phyloP scores from a whole-genome alignment of 164 flowering plant species.

The Liriodendron chinense region DNA sequence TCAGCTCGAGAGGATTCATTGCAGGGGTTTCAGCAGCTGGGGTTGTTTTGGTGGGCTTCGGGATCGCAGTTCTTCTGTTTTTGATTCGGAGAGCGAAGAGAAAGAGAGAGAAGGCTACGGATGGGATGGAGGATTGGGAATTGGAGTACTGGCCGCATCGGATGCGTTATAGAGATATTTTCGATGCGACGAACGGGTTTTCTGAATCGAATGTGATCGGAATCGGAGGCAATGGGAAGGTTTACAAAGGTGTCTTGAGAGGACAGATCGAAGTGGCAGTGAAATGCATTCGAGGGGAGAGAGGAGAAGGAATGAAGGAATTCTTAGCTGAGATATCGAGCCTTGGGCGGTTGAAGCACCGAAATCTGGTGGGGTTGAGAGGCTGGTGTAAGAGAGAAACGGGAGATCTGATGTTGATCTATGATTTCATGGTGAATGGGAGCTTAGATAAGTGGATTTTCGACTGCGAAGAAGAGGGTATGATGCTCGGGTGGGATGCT shows the following conservation, averaged over 20 bases:
- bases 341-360: slow-evolving; percentile 46
- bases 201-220: slow-evolving; percentile 36
- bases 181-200: slow-evolving; percentile 35
- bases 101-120: slow-evolving; percentile 1
- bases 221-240: slow-evolving; percentile 43
- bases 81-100: slow-evolving; percentile 3
- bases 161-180: slow-evolving; percentile 32
- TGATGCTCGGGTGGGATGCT: slow-evolving; percentile 32
- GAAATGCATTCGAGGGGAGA: slow-evolving; percentile 34
- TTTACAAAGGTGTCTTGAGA: slow-evolving; percentile 37
- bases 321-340: slow-evolving; percentile 51
- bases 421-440: slow-evolving; percentile 49
- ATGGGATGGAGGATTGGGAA: slow-evolving; percentile 50
- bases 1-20: slow-evolving; percentile 20
- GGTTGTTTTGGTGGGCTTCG: slow-evolving; percentile 2
- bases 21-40: slow-evolving; percentile 22
- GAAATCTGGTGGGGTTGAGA: slow-evolving; percentile 42
- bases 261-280: slow-evolving; percentile 38
- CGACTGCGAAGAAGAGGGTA: slow-evolving; percentile 21
- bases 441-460: slow-evolving; percentile 41
- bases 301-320: slow-evolving; percentile 30
- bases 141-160: slow-evolving; percentile 54
- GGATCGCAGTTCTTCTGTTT: not conserved
- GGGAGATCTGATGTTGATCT: slow-evolving; percentile 35
- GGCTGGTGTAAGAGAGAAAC: slow-evolving; percentile 48